Percentiles rank a stretch among this genome's conserved stretches.
phyloP scores from a whole-genome alignment of 2,329 filamentous ascomycete genomes.

The Esteya vermicola region DNA sequence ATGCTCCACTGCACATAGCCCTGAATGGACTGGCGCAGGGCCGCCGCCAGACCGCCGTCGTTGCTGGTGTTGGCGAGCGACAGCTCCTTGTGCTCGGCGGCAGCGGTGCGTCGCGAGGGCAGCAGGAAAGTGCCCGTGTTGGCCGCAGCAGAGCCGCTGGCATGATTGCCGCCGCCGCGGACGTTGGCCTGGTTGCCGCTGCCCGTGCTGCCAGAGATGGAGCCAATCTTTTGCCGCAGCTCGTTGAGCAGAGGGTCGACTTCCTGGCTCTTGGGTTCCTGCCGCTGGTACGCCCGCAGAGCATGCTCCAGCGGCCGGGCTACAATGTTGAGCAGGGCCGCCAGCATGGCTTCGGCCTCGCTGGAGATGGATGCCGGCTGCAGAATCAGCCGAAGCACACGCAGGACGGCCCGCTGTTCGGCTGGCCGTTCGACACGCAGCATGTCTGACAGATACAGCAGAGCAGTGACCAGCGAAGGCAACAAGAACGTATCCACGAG shows the following conservation, averaged over 20 bases:
- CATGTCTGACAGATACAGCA: conserved; percentile 57
- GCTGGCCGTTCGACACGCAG: conserved; percentile 50
- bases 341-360: conserved; percentile 58
- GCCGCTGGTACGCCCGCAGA: conserved; percentile 50
- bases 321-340: conserved; percentile 56
- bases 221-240: conserved; percentile 48
- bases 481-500: conserved; percentile 67
- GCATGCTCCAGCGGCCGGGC: conserved; percentile 55
- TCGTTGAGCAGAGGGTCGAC: conserved; percentile 55
- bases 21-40: conserved; percentile 47
- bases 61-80: conserved; percentile 27
- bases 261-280: conserved; percentile 52
- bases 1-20: conserved; percentile 53
- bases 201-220: too few species aligned
- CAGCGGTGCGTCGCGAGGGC: conserved; percentile 45
- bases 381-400: conserved; percentile 60
- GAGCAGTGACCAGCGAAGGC: conserved; percentile 61
- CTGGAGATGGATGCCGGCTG: conserved; percentile 54
- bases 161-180: too few species aligned
- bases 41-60: conserved; percentile 39
- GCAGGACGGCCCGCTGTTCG: conserved; percentile 54
- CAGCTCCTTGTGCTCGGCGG: conserved; percentile 50
- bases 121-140: too few species aligned
- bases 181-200: too few species aligned
- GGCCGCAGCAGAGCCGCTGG: too few species aligned